A percentile compares a stretch with the other conserved stretches of the same genome.
phyloP scores from a whole-genome alignment of 164 flowering plant species.

The Akebia trifoliata region DNA sequence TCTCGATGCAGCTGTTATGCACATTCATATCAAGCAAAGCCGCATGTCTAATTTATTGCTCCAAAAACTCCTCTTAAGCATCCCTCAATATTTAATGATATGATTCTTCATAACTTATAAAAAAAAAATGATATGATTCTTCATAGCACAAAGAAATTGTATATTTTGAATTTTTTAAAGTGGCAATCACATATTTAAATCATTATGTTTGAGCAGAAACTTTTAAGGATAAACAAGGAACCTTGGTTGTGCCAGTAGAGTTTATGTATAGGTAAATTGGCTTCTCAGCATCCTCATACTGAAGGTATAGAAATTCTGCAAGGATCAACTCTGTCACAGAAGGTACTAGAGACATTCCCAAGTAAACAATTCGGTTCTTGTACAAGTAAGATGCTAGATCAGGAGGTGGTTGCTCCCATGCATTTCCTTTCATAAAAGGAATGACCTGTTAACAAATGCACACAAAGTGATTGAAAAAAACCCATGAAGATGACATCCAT shows the following conservation, averaged over 20 bases:
- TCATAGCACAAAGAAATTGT: background rate
- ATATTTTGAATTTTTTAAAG: no score
- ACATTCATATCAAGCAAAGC: no score
- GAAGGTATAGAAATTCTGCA: conserved; percentile 85
- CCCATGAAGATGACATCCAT: background rate
- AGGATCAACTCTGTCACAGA: conserved; percentile 82
- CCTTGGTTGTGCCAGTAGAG: conserved; percentile 95
- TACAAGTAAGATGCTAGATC: conserved; percentile 85
- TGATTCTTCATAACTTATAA: background rate
- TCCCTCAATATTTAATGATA: background rate
- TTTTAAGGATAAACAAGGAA: conserved; percentile 15
- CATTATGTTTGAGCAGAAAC: background rate
- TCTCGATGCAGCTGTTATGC: no score
- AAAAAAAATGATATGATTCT: no score
- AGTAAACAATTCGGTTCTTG: conserved; percentile 80
- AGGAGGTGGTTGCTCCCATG: conserved; percentile 94
- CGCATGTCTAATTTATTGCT: no score
- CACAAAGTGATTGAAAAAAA: background rate
- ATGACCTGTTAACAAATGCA: conserved; percentile 54
- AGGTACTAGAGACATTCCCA: conserved; percentile 91
- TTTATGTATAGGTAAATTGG: conserved; percentile 89
- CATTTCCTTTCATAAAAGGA: conserved; percentile 74
- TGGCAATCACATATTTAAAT: no score
- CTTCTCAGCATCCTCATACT: conserved; percentile 66
- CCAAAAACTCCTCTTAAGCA: background rate